Percentiles rank a stretch among this genome's conserved stretches.
These are phyloP conservation scores for Neurospora sp. DNA, from an alignment of 2,329 filamentous ascomycete genomes.

Conservation along the genomic window DNA sequence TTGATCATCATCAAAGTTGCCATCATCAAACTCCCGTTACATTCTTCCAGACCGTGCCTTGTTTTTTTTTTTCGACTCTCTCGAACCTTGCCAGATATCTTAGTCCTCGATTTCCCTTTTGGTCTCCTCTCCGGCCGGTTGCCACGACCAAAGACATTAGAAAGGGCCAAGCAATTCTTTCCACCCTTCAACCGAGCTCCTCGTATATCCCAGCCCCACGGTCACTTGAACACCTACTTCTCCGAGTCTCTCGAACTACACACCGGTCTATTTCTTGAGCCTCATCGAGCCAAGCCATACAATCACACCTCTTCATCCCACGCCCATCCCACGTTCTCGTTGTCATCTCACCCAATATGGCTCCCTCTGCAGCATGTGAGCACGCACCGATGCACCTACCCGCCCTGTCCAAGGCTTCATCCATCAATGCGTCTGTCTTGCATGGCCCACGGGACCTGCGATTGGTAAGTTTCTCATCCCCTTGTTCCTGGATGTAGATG, in stretches of 20 bases:
- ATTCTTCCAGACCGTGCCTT: not conserved
- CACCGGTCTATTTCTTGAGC: not conserved
- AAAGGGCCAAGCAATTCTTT: not conserved
- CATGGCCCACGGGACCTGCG: conserved; percentile 47
- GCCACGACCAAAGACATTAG: too few relatives aligned
- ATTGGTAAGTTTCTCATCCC: conserved; percentile 34
- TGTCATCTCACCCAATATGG: conserved; percentile 30
- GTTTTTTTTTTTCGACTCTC: not conserved
- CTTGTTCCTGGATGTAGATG: conserved; percentile 12
- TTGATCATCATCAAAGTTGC: not conserved
- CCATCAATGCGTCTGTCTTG: conserved; percentile 44
- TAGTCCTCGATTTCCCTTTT: not conserved
- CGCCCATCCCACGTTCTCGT: conserved; percentile 26
- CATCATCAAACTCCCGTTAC: not conserved
- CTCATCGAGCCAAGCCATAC: conserved; percentile 10
- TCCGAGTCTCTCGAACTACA: not conserved
- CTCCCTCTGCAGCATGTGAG: conserved; percentile 38
- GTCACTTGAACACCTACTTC: not conserved
- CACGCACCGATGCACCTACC: conserved; percentile 33
- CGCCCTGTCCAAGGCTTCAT: conserved; percentile 31
- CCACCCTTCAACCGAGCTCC: not conserved
- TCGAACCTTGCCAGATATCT: not conserved
- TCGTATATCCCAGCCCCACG: not conserved
- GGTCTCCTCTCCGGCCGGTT: not conserved
- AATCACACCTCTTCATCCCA: conserved; percentile 19